Evolutionary conservation across 768 basidiomycete species (phyloP).

Genomic region (Mycena amicta): DNA sequence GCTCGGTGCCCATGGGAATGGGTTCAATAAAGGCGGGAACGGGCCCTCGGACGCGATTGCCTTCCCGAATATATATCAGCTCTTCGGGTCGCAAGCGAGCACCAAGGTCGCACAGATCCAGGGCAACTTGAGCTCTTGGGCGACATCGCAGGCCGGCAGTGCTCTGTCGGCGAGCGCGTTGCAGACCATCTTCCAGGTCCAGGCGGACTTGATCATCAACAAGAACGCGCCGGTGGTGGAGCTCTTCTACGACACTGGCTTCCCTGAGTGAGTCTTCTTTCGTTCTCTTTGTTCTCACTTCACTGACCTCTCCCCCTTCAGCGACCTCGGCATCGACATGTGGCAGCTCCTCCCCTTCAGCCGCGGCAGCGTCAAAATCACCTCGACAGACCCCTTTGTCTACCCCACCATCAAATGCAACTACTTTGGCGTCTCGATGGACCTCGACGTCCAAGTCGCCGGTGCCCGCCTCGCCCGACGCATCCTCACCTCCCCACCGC

Average conservation of each 20-base stretch:
- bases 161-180: constrained; percentile 45
- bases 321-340: constrained; percentile 51
- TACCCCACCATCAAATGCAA: constrained; percentile 51
- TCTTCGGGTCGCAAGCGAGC: constrained; percentile 40
- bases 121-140: constrained; percentile 43
- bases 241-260: constrained; percentile 50
- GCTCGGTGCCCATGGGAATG: constrained; percentile 43
- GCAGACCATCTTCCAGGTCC: constrained; percentile 45
- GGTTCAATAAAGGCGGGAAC: constrained; percentile 41
- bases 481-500: constrained; percentile 42
- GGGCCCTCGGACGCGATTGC: constrained; percentile 55
- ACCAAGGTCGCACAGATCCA: constrained; percentile 39
- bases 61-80: constrained; percentile 51
- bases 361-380: constrained; percentile 38
- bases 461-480: constrained; percentile 46
- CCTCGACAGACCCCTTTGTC: constrained; percentile 47
- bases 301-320: no score
- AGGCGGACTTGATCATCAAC: constrained; percentile 50
- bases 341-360: constrained; percentile 62
- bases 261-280: no score
- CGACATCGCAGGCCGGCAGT: constrained; percentile 42
- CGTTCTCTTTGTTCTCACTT: no score
- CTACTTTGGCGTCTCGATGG: constrained; percentile 52
- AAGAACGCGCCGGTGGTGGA: constrained; percentile 50
- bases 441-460: constrained; percentile 53